A percentile compares a stretch with the other conserved stretches of the same genome.
Conservation (phyloP, 2,329 filamentous ascomycete species). For the Apiospora koreana region DNA sequence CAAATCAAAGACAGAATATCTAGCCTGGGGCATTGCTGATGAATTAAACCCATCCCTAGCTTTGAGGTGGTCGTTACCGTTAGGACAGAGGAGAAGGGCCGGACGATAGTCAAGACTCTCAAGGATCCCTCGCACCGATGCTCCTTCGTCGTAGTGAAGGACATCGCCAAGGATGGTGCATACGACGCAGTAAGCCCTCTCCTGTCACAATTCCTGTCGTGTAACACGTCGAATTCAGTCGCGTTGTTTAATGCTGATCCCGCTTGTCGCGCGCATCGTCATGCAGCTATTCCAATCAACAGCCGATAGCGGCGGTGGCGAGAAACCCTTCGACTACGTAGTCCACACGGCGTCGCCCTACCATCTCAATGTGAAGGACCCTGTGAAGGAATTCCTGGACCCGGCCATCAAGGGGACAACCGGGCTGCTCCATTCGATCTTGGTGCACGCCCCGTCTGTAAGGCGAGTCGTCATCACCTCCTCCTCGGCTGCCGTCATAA, state of each 20-base stretch:
- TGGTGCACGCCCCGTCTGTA: constrained; percentile 48
- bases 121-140: constrained; percentile 17
- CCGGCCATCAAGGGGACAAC: constrained; percentile 56
- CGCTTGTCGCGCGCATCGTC: not conserved
- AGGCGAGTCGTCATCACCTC: constrained; percentile 62
- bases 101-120: constrained; percentile 42
- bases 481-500: constrained; percentile 46
- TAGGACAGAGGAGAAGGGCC: constrained; percentile 48
- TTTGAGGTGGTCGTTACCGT: constrained; percentile 48
- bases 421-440: constrained; percentile 49
- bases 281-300: constrained; percentile 38
- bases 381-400: constrained; percentile 49
- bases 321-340: constrained; percentile 62
- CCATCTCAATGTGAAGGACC: constrained; percentile 62
- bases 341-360: constrained; percentile 77
- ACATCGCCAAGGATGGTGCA: constrained; percentile 69
- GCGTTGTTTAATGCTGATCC: not conserved
- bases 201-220: not conserved
- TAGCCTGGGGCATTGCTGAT: constrained; percentile 33
- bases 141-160: constrained; percentile 61
- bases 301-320: constrained; percentile 30
- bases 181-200: constrained; percentile 58
- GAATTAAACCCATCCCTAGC: constrained; percentile 33
- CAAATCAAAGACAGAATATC: not conserved
- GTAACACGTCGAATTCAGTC: not conserved